Evolutionary conservation across 345 rosid genomes (phyloP).

Genomic region (Tarenaya hassleriana): DNA sequence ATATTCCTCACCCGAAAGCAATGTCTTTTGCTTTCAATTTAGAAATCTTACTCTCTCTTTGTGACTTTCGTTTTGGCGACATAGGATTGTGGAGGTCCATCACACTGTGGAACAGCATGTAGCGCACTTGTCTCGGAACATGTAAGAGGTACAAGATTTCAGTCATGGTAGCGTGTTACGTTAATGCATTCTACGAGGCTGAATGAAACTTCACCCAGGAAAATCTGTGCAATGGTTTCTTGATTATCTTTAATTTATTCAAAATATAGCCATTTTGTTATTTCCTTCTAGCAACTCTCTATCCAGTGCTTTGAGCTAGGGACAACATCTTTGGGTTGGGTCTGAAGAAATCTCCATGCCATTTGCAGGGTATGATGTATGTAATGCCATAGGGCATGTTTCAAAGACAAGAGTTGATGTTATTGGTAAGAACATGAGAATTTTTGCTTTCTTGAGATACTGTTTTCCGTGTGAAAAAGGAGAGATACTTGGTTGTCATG

Average conservation of each 20-base stretch:
- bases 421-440: slow-evolving; percentile 43
- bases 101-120: slow-evolving; percentile 75
- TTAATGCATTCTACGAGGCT: too few species aligned
- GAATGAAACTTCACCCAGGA: too few species aligned
- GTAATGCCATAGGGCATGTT: slow-evolving; percentile 58
- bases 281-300: too few species aligned
- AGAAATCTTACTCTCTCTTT: too few species aligned
- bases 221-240: too few species aligned
- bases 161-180: background rate
- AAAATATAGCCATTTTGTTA: too few species aligned
- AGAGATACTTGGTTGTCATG: too few species aligned
- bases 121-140: slow-evolving; percentile 65
- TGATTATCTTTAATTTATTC: too few species aligned
- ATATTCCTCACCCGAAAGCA: slow-evolving; percentile 7
- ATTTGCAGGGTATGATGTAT: slow-evolving; percentile 79
- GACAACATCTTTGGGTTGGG: too few species aligned
- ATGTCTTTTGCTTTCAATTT: background rate
- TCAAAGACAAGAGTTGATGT: slow-evolving; percentile 42
- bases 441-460: background rate
- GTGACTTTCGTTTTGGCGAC: slow-evolving; percentile 17
- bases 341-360: slow-evolving; percentile 15
- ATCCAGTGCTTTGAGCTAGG: too few species aligned
- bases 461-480: too few species aligned
- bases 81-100: slow-evolving; percentile 82
- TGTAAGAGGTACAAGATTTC: slow-evolving; percentile 46